phyloP scores from a whole-genome alignment of 1,284 basidiomycete genomes.

The Mycena citricolor region DNA sequence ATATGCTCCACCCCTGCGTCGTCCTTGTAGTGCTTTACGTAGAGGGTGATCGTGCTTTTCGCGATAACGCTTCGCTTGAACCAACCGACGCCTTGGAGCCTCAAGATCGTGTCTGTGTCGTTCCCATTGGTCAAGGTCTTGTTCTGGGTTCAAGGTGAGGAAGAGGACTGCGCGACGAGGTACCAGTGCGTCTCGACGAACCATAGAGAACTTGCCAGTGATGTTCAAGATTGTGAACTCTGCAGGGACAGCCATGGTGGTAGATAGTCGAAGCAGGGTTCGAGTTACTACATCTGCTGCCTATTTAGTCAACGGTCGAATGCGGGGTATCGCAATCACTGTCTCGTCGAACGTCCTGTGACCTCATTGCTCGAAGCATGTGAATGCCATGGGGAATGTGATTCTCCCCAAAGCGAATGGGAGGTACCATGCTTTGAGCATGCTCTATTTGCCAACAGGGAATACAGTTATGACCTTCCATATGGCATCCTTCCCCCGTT shows the following conservation, averaged over 20 bases:
- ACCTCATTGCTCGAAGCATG: no score
- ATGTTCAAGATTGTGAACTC: constrained; percentile 45
- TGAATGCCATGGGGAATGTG: no score
- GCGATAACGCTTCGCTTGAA: constrained; percentile 55
- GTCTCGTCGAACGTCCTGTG: no score
- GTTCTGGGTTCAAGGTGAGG: constrained; percentile 39
- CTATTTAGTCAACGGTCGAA: no score
- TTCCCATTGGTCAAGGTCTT: constrained; percentile 55
- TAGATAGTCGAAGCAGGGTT: no score
- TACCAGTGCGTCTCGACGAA: constrained; percentile 19
- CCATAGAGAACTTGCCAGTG: constrained; percentile 42
- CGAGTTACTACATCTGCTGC: no score
- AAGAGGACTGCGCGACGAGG: background rate
- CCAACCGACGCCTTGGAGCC: constrained; percentile 64
- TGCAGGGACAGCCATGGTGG: constrained; percentile 48
- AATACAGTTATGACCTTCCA: constrained; percentile 79
- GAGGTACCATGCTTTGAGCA: no score
- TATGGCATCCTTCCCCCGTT: constrained; percentile 73
- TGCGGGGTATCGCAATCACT: no score
- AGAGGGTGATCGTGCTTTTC: constrained; percentile 51
- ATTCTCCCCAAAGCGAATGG: no score
- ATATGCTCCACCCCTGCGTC: constrained; percentile 55
- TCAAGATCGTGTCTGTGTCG: constrained; percentile 59
- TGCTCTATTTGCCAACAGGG: no score
- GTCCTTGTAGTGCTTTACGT: constrained; percentile 60